A percentile compares a stretch with the other conserved stretches of the same genome.
Evolutionary conservation across 2,329 filamentous ascomycete species (phyloP).

Genomic region (Sclerotinia nivalis): DNA sequence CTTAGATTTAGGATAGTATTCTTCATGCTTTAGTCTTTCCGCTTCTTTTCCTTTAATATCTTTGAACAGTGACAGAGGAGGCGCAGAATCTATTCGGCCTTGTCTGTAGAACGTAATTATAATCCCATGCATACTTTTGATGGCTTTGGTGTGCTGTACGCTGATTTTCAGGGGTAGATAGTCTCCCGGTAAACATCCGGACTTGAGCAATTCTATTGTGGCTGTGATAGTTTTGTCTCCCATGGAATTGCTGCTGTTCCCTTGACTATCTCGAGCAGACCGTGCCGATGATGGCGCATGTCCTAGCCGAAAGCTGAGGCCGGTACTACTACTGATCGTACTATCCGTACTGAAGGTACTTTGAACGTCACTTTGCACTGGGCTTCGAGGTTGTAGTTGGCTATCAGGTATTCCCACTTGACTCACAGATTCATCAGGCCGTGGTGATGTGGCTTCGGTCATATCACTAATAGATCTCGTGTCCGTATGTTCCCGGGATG

Average conservation of each 20-base stretch:
- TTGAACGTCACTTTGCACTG: slow-evolving; percentile 55
- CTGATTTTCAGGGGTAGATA: slow-evolving; percentile 75
- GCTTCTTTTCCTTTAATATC: slow-evolving; percentile 59
- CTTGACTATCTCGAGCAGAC: slow-evolving; percentile 50
- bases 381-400: slow-evolving; percentile 49
- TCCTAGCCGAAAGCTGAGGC: slow-evolving; percentile 49
- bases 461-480: slow-evolving; percentile 32
- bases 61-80: slow-evolving; percentile 53
- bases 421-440: slow-evolving; percentile 40
- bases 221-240: slow-evolving; percentile 79
- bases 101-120: slow-evolving; percentile 92
- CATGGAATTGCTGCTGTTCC: slow-evolving; percentile 53
- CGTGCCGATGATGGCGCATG: slow-evolving; percentile 41
- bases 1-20: slow-evolving; percentile 83
- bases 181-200: slow-evolving; percentile 85
- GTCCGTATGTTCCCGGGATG: slow-evolving; percentile 32
- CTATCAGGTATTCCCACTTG: slow-evolving; percentile 42
- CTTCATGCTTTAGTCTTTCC: slow-evolving; percentile 66
- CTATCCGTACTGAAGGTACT: slow-evolving; percentile 75
- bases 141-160: slow-evolving; percentile 82
- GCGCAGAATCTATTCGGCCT: slow-evolving; percentile 80
- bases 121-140: slow-evolving; percentile 89
- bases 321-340: slow-evolving; percentile 43
- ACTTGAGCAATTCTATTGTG: slow-evolving; percentile 77
- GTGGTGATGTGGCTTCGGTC: slow-evolving; percentile 30